phyloP scores from a whole-genome alignment of 2,329 filamentous ascomycete species.

The Phyllosticta ampelicida region DNA sequence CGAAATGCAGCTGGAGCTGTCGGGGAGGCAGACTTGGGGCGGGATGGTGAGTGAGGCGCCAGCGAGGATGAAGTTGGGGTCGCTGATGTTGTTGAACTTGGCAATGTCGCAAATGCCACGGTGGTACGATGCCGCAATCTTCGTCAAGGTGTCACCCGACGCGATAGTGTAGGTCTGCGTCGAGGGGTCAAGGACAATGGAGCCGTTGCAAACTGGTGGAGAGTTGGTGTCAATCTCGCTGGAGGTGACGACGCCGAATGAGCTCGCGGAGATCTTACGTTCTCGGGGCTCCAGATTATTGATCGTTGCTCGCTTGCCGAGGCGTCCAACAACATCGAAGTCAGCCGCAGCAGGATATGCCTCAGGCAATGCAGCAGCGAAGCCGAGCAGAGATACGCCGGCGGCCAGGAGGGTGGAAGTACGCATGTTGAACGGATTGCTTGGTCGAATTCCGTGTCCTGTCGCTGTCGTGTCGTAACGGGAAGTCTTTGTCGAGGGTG shows the following conservation, averaged over 20 bases:
- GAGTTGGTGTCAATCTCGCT: background rate
- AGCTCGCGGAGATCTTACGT: background rate
- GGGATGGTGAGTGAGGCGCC: slow-evolving; percentile 10
- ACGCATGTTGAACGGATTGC: background rate
- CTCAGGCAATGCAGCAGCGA: background rate
- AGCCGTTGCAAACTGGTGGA: slow-evolving; percentile 2
- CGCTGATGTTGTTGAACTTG: slow-evolving; percentile 7
- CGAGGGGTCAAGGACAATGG: background rate
- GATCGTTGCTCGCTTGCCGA: background rate
- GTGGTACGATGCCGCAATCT: slow-evolving; percentile 2
- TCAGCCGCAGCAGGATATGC: background rate
- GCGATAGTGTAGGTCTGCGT: slow-evolving; percentile 4
- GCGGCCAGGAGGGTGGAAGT: background rate
- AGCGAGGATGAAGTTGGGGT: slow-evolving; percentile 6
- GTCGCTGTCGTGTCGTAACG: background rate
- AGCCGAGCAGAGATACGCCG: background rate
- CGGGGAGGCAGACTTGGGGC: slow-evolving; percentile 10
- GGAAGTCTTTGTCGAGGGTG: background rate
- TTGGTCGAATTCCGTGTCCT: background rate
- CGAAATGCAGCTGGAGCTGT: slow-evolving; percentile 16
- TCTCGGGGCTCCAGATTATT: background rate
- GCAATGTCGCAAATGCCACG: slow-evolving; percentile 12
- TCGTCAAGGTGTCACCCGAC: slow-evolving; percentile 11
- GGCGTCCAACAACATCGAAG: background rate
- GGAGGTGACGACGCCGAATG: background rate